Base-by-base conservation (phyloP, 2,329 filamentous ascomycete species). In the Fusarium sp. region DNA sequence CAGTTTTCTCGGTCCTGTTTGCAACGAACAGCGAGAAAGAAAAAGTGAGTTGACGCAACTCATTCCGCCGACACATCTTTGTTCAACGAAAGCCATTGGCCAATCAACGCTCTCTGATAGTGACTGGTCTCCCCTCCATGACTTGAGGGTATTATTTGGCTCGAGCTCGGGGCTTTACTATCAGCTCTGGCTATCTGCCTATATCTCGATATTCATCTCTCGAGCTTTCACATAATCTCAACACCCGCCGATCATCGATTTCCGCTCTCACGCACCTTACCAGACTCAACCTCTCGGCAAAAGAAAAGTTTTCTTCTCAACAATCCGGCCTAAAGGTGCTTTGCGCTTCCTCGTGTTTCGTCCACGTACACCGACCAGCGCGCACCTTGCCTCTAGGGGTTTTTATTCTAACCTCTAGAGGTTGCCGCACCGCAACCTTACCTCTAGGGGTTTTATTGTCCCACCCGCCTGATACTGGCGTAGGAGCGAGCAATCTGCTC, bases 51-150 rank as follows among this genome's bases (percentile, higher is more conserved):
- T 70, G 75, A 70, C 67, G 68, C 73, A 77, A 75, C 73, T 74
- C 70, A 68, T 72, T 60, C 62, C 60, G 62, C 62, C 62, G 64
- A 71, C 71, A 71, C 65, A 74, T 70, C 55, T 73, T 68, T 70
- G 63, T 65, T 75, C 57, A 66, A 55, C 60, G 45, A 42, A 60
- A 65, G 64, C 74, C 74, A 80, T 80, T 80, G 79, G 35, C 79
- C 79, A 80, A 80, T 80, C 77, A 79, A 55, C 68, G 57, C 42
- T 52, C 63, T 53, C 70, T 71, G 78, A 80, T 80, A 80, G 70
- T 64, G 71, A 56, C 38, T 55, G 58, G 65, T 39, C 60, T 65
- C 63, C 59, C 69, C 62, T 61, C 68, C 57, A 71, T 71, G 72
- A 65, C 70, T 73, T 75, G 62, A 68, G 57, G 64, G n/a, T 56